These are phyloP conservation scores for Senna siamea DNA, from an alignment of 306 rosid genomes.

Conservation along the genomic window DNA sequence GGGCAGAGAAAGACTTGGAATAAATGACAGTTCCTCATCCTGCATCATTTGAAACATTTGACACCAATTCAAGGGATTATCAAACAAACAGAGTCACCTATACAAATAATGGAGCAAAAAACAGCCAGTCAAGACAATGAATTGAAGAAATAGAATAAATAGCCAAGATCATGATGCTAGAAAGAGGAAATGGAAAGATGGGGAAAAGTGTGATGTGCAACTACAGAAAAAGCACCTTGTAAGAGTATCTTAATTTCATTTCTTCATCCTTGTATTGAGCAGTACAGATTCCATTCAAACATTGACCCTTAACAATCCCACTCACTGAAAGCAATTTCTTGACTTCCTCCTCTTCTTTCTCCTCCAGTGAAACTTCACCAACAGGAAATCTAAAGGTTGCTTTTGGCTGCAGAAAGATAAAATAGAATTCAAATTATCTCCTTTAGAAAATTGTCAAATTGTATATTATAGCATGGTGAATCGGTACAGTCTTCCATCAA, in stretches of 20 bases:
- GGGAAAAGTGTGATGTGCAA: not conserved
- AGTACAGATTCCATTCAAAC: conserved; percentile 65
- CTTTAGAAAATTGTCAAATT: not conserved
- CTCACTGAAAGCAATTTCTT: conserved; percentile 54
- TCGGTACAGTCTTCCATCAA: not conserved
- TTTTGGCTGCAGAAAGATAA: conserved; percentile 70
- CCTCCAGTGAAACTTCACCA: conserved; percentile 83
- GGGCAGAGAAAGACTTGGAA: conserved; percentile 74
- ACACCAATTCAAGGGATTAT: conserved; percentile 3
- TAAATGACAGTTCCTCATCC: conserved; percentile 87
- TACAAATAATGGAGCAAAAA: conserved; percentile 17
- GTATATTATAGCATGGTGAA: not conserved
- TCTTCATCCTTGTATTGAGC: conserved; percentile 80
- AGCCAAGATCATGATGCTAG: not conserved
- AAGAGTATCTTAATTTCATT: conserved; percentile 69
- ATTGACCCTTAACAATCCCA: conserved; percentile 64
- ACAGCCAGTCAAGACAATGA: not conserved
- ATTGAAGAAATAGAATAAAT: not conserved
- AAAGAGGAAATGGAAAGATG: not conserved
- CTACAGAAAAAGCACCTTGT: conserved; percentile 55
- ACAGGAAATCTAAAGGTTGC: conserved; percentile 83
- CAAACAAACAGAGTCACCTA: conserved; percentile 10
- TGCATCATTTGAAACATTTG: conserved; percentile 50
- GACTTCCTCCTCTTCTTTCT: conserved; percentile 67
- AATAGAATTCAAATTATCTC: not conserved